Conservation (phyloP, 2,329 filamentous ascomycete genomes). For the Fusarium haematococcum region DNA sequence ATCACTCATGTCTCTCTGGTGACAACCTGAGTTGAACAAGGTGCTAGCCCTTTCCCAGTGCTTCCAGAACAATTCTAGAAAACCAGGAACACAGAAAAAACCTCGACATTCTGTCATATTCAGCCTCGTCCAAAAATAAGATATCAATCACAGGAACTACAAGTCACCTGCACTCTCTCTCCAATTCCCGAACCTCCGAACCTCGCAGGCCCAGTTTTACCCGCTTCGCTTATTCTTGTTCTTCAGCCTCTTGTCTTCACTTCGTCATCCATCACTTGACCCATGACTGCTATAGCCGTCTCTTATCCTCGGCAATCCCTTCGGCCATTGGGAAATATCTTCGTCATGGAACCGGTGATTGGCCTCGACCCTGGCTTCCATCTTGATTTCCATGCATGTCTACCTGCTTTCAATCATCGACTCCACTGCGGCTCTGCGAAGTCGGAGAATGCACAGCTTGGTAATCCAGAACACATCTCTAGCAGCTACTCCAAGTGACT, state of each 20-base stretch:
- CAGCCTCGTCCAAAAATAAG: neutral
- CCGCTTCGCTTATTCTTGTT: neutral
- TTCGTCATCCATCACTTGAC: slow-evolving; percentile 3
- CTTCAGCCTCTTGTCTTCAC: neutral
- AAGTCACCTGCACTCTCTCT: neutral
- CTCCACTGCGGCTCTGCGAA: slow-evolving; percentile 3
- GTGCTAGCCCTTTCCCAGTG: neutral
- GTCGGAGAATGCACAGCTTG: neutral
- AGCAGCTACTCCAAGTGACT: slow-evolving; percentile 1
- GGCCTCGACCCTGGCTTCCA: neutral
- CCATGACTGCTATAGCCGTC: neutral
- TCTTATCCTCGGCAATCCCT: slow-evolving; percentile 4
- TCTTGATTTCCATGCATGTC: neutral
- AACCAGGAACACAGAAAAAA: neutral
- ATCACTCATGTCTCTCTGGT: neutral
- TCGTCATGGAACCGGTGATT: neutral
- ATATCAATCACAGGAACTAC: slow-evolving; percentile 2
- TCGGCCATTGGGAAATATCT: neutral
- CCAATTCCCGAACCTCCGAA: slow-evolving; percentile 8
- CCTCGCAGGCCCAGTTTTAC: neutral
- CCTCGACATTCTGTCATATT: neutral
- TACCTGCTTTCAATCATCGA: neutral
- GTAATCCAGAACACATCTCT: neutral
- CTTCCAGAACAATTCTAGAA: slow-evolving; percentile 30
- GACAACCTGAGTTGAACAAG: slow-evolving; percentile 10